Percentiles rank a stretch among this genome's conserved stretches.
phyloP scores from a whole-genome alignment of 2,329 filamentous ascomycete genomes.

The Cyphellophora attinorum region DNA sequence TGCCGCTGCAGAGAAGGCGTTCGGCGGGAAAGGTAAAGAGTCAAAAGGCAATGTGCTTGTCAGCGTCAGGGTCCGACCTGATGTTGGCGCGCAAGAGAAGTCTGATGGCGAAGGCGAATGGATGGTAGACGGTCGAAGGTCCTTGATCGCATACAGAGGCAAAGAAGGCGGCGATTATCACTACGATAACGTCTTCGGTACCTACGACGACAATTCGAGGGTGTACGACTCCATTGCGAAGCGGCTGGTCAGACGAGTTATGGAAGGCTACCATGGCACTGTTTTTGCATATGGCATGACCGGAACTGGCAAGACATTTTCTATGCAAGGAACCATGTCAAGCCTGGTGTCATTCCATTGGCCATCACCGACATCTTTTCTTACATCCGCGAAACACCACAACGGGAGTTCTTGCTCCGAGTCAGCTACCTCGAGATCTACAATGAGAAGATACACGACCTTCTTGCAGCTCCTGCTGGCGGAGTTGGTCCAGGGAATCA shows the following conservation, averaged over 20 bases:
- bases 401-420: conserved; percentile 83
- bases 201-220: conserved; percentile 84
- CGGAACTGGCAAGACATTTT: conserved; percentile 96
- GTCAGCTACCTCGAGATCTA: conserved; percentile 99
- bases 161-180: conserved; percentile 86
- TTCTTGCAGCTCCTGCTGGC: conserved; percentile 65
- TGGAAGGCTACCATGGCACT: conserved; percentile 90
- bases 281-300: conserved; percentile 84
- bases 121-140: conserved; percentile 78
- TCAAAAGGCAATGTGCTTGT: conserved; percentile 91
- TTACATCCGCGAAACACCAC: conserved; percentile 93
- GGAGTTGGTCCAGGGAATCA: conserved; percentile 41
- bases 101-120: conserved; percentile 68
- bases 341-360: conserved; percentile 90
- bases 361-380: conserved; percentile 99
- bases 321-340: conserved; percentile 95
- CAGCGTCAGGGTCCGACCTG: conserved; percentile 85
- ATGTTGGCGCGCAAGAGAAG: conserved; percentile 55
- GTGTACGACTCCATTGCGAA: conserved; percentile 95
- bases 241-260: conserved; percentile 85
- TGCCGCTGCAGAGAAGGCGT: conserved; percentile 21
- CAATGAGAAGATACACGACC: conserved; percentile 93
- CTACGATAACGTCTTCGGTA: conserved; percentile 95
- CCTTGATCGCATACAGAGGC: conserved; percentile 72
- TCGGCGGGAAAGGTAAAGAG: conserved; percentile 45